These are phyloP conservation scores for Dryas integrifolia DNA, from an alignment of 331 rosid species.

Conservation along the genomic window DNA sequence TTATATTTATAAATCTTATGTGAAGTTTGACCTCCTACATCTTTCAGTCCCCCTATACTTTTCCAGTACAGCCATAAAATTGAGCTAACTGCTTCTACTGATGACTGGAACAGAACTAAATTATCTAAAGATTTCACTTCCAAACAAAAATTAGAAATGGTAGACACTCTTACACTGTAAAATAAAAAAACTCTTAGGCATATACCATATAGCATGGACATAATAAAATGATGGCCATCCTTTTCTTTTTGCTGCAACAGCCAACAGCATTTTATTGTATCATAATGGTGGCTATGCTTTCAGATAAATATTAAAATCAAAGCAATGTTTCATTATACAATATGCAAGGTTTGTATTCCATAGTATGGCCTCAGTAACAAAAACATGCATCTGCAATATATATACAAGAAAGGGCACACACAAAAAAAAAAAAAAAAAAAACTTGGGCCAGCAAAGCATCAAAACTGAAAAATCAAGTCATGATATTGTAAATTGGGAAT, in stretches of 20 bases:
- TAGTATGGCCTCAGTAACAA: neutral
- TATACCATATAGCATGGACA: neutral
- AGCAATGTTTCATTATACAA: neutral
- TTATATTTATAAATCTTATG: neutral
- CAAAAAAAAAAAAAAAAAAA: neutral
- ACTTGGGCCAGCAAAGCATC: constrained; percentile 13
- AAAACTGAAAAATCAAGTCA: neutral
- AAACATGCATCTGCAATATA: neutral
- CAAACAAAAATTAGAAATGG: neutral
- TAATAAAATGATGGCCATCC: no score
- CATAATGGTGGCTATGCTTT: no score
- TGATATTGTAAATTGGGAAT: neutral
- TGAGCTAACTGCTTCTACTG: neutral
- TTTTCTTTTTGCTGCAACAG: no score
- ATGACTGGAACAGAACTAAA: neutral
- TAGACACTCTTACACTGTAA: neutral
- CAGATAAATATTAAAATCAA: neutral
- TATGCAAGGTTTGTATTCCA: constrained; percentile 3
- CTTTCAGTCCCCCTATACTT: neutral
- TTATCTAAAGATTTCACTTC: neutral
- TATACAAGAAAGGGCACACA: neutral
- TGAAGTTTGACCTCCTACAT: neutral
- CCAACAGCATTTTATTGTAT: no score
- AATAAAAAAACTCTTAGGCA: neutral
- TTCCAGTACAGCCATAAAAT: neutral